Evolutionary conservation across 495 filamentous ascomycete species (phyloP).

Genomic region (Lineolata rhizophorae): DNA sequence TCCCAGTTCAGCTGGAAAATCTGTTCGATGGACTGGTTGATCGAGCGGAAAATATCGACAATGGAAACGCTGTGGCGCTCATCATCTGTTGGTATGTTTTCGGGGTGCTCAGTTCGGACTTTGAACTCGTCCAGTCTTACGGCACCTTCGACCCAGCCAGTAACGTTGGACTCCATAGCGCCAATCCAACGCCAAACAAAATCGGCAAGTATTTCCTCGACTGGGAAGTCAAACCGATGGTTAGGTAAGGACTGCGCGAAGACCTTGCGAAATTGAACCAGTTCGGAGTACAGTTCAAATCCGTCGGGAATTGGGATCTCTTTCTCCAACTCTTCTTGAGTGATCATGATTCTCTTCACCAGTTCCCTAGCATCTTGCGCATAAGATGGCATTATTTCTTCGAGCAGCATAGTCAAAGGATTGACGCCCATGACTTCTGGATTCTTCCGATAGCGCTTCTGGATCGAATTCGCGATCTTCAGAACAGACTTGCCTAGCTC

Average conservation of each 20-base stretch:
- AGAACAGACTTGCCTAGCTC: constrained; percentile 69
- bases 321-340: constrained; percentile 41
- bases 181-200: constrained; percentile 95
- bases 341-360: constrained; percentile 59
- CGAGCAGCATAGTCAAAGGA: constrained; percentile 58
- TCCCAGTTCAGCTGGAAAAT: constrained; percentile 76
- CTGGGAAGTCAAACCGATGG: constrained; percentile 55
- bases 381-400: constrained; percentile 70
- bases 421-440: constrained; percentile 82
- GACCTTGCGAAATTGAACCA: constrained; percentile 62
- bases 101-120: constrained; percentile 35
- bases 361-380: constrained; percentile 71
- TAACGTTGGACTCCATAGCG: constrained; percentile 54
- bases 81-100: constrained; percentile 47
- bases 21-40: constrained; percentile 75
- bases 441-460: constrained; percentile 77
- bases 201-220: constrained; percentile 65
- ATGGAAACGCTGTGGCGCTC: constrained; percentile 81
- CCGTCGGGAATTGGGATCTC: constrained; percentile 73
- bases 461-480: constrained; percentile 60
- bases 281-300: constrained; percentile 76
- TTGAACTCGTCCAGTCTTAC: constrained; percentile 71
- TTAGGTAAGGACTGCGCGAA: constrained; percentile 48
- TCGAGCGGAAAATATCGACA: constrained; percentile 83
- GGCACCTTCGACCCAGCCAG: constrained; percentile 72